Conservation (phyloP, 192 early-diverging fungal genomes). For the Entomortierella chlamydospora region DNA sequence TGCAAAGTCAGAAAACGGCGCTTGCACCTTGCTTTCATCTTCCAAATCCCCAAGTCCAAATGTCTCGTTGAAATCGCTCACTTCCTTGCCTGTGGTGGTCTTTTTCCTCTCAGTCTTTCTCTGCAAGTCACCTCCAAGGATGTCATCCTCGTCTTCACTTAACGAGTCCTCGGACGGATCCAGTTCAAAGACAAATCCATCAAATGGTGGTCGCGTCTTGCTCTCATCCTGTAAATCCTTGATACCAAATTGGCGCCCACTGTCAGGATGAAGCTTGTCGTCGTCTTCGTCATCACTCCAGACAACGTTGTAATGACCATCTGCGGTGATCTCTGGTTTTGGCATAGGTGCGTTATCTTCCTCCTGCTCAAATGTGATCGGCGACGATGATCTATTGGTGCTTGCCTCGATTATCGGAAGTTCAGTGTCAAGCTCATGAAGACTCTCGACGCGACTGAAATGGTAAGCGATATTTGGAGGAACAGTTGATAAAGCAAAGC, state of each 20-base stretch:
- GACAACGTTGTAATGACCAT: constrained; percentile 16
- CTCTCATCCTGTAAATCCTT: constrained; percentile 30
- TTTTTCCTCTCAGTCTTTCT: neutral
- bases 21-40: constrained; percentile 34
- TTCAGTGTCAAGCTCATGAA: constrained; percentile 11
- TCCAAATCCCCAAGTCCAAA: constrained; percentile 34
- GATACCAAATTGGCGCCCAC: constrained; percentile 37
- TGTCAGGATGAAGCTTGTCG: neutral
- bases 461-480: constrained; percentile 33
- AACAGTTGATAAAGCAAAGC: constrained; percentile 9
- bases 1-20: constrained; percentile 39
- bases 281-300: constrained; percentile 29
- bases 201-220: constrained; percentile 38
- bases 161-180: constrained; percentile 40
- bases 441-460: neutral
- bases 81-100: neutral
- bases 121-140: constrained; percentile 11
- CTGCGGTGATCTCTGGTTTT: constrained; percentile 11
- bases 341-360: constrained; percentile 6
- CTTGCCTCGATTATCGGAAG: constrained; percentile 13
- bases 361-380: neutral
- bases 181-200: constrained; percentile 39
- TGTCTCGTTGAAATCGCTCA: constrained; percentile 14
- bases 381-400: neutral
- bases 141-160: constrained; percentile 46